Percentiles rank a stretch among this genome's conserved stretches.
phyloP scores from a whole-genome alignment of 768 basidiomycete genomes.

The Mycena belliarum region DNA sequence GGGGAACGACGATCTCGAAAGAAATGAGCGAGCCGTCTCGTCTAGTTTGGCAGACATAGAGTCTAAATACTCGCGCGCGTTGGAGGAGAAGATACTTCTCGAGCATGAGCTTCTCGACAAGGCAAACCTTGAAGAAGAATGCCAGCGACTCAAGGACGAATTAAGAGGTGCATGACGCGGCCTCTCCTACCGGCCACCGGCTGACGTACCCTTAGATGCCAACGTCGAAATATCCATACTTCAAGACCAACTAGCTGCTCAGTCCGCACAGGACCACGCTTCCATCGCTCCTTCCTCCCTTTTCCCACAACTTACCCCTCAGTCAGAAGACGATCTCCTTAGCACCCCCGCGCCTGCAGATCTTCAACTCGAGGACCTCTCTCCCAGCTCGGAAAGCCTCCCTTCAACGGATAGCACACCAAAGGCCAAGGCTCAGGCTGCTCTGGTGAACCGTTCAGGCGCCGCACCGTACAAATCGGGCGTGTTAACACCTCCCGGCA shows the following conservation, averaged over 20 bases:
- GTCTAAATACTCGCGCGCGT: conserved; percentile 81
- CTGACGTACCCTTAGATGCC: conserved; percentile 55
- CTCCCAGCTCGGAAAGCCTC: conserved; percentile 42
- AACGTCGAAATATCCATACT: conserved; percentile 83
- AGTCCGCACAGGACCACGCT: conserved; percentile 22
- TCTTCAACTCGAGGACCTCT: conserved; percentile 59
- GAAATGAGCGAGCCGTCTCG: conserved; percentile 87
- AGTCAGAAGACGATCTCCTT: conserved; percentile 59
- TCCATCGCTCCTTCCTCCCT: conserved; percentile 37
- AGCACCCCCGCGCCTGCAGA: conserved; percentile 60
- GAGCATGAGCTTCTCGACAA: conserved; percentile 95
- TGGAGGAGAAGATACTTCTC: conserved; percentile 96
- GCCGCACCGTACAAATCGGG: conserved; percentile 47
- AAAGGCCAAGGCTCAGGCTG: conserved; percentile 42
- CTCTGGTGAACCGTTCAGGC: conserved; percentile 52
- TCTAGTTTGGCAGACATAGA: conserved; percentile 85
- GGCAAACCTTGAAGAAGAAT: conserved; percentile 86
- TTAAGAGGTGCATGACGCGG: conserved; percentile 65
- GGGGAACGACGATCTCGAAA: conserved; percentile 96
- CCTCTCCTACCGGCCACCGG: background rate
- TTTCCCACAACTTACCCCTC: conserved; percentile 29
- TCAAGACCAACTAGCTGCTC: conserved; percentile 65
- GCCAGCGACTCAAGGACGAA: conserved; percentile 90
- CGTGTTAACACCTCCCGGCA: conserved; percentile 45
- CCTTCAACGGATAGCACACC: conserved; percentile 39